Conservation (phyloP, 192 early-diverging fungal genomes). For the Endogone sp. region DNA sequence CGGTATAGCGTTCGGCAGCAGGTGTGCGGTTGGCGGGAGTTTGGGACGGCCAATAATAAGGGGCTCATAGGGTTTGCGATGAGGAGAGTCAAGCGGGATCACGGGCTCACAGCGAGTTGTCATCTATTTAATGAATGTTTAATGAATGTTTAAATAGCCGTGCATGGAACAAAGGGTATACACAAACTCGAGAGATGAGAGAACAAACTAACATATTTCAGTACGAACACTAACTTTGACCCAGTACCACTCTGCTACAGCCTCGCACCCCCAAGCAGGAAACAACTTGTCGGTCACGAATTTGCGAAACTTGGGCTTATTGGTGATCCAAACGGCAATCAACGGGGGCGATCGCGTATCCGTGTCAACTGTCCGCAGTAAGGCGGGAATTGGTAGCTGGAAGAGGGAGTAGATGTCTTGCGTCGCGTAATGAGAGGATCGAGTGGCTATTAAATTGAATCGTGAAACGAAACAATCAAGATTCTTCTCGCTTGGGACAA, state of each 20-base stretch:
- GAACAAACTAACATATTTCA: not conserved
- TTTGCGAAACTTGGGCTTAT: slow-evolving; percentile 52
- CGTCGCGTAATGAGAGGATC: slow-evolving; percentile 47
- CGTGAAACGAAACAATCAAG: too few species aligned
- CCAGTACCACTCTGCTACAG: slow-evolving; percentile 61
- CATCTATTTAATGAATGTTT: slow-evolving; percentile 11
- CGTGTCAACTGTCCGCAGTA: slow-evolving; percentile 17
- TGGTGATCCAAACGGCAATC: slow-evolving; percentile 71
- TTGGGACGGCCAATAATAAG: slow-evolving; percentile 43
- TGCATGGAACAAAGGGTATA: slow-evolving; percentile 1
- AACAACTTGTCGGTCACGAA: slow-evolving; percentile 67
- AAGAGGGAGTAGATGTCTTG: slow-evolving; percentile 67
- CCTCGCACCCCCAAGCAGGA: slow-evolving; percentile 51
- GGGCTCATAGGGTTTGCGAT: slow-evolving; percentile 67
- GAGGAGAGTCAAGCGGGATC: slow-evolving; percentile 28
- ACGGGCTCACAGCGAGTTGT: slow-evolving; percentile 39
- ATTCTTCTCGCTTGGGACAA: too few species aligned
- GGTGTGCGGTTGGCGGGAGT: not conserved
- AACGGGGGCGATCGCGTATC: slow-evolving; percentile 6
- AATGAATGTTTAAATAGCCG: not conserved
- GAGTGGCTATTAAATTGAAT: slow-evolving; percentile 26
- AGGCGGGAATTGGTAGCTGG: slow-evolving; percentile 47
- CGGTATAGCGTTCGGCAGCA: slow-evolving; percentile 6
- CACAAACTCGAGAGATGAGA: not conserved
- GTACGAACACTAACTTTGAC: slow-evolving; percentile 42